These are phyloP conservation scores for Neonectria sp. DNA, from an alignment of 2,329 filamentous ascomycete species.

Conservation along the genomic window DNA sequence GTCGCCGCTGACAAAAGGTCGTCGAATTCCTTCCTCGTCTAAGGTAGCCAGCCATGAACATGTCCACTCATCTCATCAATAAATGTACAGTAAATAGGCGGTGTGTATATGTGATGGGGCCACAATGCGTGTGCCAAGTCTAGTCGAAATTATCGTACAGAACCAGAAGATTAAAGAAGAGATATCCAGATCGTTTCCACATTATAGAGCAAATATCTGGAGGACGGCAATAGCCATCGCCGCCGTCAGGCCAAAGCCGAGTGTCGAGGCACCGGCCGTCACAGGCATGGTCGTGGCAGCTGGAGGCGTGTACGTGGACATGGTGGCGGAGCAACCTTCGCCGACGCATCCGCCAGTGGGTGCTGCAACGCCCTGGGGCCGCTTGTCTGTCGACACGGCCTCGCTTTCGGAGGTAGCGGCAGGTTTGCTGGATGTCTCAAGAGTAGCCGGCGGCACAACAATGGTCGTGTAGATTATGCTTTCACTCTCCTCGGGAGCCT, in stretches of 20 bases:
- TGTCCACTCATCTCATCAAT: constrained; percentile 7
- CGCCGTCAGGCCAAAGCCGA: constrained; percentile 46
- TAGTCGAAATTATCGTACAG: constrained; percentile 14
- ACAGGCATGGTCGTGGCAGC: constrained; percentile 53
- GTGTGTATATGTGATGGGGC: constrained; percentile 8
- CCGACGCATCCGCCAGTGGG: constrained; percentile 47
- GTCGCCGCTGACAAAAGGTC: constrained; percentile 18
- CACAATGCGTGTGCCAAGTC: constrained; percentile 18
- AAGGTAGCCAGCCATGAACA: background rate
- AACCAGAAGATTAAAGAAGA: constrained; percentile 8
- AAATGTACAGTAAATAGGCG: constrained; percentile 18
- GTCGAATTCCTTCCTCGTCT: constrained; percentile 9
- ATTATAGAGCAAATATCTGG: constrained; percentile 50
- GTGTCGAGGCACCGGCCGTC: constrained; percentile 62
- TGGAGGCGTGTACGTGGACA: constrained; percentile 28
- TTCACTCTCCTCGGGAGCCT: constrained; percentile 19
- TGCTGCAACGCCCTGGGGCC: constrained; percentile 36
- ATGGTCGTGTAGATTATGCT: constrained; percentile 21
- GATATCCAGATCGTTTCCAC: background rate
- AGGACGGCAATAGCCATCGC: constrained; percentile 46
- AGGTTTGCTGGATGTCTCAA: constrained; percentile 40
- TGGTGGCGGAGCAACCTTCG: constrained; percentile 39
- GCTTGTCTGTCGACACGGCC: constrained; percentile 30
- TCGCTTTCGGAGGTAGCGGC: constrained; percentile 33
- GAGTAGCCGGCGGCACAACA: constrained; percentile 1